Base-by-base conservation (phyloP, 305 asterid species). In the Coffea humblotiana region DNA sequence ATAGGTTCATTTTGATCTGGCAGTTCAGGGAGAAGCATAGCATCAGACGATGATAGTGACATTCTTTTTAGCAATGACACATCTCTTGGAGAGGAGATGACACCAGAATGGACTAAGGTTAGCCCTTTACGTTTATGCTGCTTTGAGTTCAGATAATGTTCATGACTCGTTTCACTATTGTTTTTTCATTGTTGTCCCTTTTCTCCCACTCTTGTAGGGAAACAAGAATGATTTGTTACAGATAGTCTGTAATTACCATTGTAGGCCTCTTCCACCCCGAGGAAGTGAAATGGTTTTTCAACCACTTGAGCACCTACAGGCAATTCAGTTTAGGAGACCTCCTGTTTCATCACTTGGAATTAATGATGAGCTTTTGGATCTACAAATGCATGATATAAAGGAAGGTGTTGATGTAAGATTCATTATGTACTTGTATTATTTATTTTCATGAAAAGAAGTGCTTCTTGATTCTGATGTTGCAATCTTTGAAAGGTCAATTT, bases 281-380 rank as follows among this genome's bases (percentile, higher is more conserved):
- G 99, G 99, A 85, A 79, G 84, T 80, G 78, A 85, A 85, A 86
- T 94, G 18, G 81, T 82, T 83, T 94, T 91, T 83, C 94, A 88
- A 84, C 99, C 99, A 51, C 90, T 95, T 47, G 98, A 92, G 87
- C 97, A 94, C 89, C 88, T 94, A 64, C 97, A 90, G 84, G 87
- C 94, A 77, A 87, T 90, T 82, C 94, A 83, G 78, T 92, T 84
- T 80, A 84, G 67, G 72, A 90, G 99, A 58, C 91, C 85, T 79
- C 88, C 97, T 70, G 79, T 87, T 84, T 87, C 90, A 79, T 91
- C 87, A 71, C 94, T 90, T 48, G 92, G 90, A 82, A 51, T 90
- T 63, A 78, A 84, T 67, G 91, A 89, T 35, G 88, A 88, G 71
- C 81, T 85, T 85, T 80, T 89, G 63, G 87, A 85, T 82, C 83